A percentile compares a stretch with the other conserved stretches of the same genome.
These are phyloP conservation scores for Postia placenta DNA, from an alignment of 768 basidiomycete genomes.

Conservation along the genomic window DNA sequence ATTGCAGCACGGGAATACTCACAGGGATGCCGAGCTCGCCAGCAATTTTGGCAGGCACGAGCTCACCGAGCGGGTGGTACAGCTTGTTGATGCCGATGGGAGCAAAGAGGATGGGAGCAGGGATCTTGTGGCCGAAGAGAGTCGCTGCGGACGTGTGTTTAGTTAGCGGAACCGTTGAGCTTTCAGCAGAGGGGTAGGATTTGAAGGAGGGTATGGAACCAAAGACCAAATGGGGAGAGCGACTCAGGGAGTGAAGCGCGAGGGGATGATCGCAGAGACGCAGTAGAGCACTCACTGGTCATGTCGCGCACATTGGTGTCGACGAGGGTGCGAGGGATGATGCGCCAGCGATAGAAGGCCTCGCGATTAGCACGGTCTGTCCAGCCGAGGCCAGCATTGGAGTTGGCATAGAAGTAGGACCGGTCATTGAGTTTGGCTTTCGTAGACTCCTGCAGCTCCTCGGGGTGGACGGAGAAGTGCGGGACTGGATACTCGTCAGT, in stretches of 20 bases:
- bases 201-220: not conserved
- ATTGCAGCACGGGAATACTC: too few relatives aligned
- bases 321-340: constrained; percentile 52
- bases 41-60: constrained; percentile 40
- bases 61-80: constrained; percentile 38
- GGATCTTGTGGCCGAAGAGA: constrained; percentile 41
- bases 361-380: constrained; percentile 42
- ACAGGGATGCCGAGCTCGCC: constrained; percentile 41
- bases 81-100: constrained; percentile 53
- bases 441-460: constrained; percentile 33
- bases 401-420: constrained; percentile 46
- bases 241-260: not conserved
- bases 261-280: too few relatives aligned
- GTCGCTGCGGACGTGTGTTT: too few relatives aligned
- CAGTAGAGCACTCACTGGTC: constrained; percentile 31
- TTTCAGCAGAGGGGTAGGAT: not conserved
- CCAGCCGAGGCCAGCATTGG: constrained; percentile 47
- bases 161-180: not conserved
- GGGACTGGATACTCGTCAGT: constrained; percentile 24
- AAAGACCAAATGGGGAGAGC: too few relatives aligned
- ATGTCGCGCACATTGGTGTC: constrained; percentile 44
- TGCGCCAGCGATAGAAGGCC: constrained; percentile 48
- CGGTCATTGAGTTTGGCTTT: constrained; percentile 39
- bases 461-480: constrained; percentile 36
- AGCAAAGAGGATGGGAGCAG: constrained; percentile 47